Percentiles rank a stretch among this genome's conserved stretches.
Evolutionary conservation across 108 stramenopile species (phyloP).

Genomic region (Nitzschia palea): DNA sequence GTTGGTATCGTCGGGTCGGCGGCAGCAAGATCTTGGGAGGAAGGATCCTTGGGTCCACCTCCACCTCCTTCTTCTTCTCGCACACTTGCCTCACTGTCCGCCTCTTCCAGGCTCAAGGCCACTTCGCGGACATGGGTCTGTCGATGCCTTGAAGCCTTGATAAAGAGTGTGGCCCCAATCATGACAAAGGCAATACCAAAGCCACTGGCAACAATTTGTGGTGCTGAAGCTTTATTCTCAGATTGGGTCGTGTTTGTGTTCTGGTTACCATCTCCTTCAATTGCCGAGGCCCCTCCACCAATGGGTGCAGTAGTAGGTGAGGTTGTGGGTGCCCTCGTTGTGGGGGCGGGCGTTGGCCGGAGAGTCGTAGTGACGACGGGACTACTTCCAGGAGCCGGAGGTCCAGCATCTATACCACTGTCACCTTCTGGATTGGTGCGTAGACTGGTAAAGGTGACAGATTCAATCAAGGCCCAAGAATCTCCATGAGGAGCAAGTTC

Average conservation of each 20-base stretch:
- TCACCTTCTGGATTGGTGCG: not conserved
- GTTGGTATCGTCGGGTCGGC: too few relatives aligned
- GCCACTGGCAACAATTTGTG: not conserved
- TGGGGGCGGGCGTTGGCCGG: not conserved
- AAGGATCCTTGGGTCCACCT: too few relatives aligned
- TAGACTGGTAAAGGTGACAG: not conserved
- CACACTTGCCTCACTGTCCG: too few relatives aligned
- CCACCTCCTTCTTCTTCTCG: too few relatives aligned
- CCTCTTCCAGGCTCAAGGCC: too few relatives aligned
- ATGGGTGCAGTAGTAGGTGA: not conserved
- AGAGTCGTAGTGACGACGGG: too few relatives aligned
- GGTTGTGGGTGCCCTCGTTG: not conserved
- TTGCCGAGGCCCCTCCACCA: not conserved
- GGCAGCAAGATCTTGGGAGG: too few relatives aligned
- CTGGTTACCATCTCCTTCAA: not conserved
- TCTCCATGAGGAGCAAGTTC: not conserved
- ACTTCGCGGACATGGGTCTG: too few relatives aligned
- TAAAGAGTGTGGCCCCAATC: not conserved
- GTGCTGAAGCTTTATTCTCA: not conserved
- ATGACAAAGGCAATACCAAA: slow-evolving; percentile 5
- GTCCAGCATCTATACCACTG: not conserved
- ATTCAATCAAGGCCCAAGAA: not conserved
- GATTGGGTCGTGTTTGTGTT: not conserved
- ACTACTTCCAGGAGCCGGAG: too few relatives aligned
- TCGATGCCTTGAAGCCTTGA: too few relatives aligned